A percentile compares a stretch with the other conserved stretches of the same genome.
Evolutionary conservation across 306 rosid genomes (phyloP).

Genomic region (Canavalia ensiformis): DNA sequence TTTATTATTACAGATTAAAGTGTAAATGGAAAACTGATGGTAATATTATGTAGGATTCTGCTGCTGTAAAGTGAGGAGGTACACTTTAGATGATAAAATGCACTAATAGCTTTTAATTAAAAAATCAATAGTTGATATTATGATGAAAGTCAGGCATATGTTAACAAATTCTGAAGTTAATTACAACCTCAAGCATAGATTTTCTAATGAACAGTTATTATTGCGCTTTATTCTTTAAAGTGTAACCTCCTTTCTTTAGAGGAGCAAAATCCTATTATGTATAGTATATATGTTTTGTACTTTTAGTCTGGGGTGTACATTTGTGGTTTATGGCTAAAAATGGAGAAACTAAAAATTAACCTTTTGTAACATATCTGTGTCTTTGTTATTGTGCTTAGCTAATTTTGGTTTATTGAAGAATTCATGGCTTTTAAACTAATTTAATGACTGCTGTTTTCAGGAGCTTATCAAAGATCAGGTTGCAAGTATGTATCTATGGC

Average conservation of each 20-base stretch:
- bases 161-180: too few relatives aligned
- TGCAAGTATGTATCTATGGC: constrained; percentile 95
- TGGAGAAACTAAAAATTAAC: neutral
- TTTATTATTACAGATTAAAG: constrained; percentile 16
- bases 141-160: too few relatives aligned
- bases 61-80: too few relatives aligned
- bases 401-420: constrained; percentile 35
- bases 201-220: too few relatives aligned
- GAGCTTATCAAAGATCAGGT: constrained; percentile 87
- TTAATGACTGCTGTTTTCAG: constrained; percentile 54
- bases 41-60: neutral
- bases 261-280: neutral
- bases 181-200: too few relatives aligned
- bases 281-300: constrained; percentile 2
- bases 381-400: constrained; percentile 18
- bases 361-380: constrained; percentile 7
- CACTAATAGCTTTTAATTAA: too few relatives aligned
- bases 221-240: too few relatives aligned
- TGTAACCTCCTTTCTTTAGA: too few relatives aligned
- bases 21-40: neutral
- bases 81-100: too few relatives aligned
- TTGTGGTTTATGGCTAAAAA: neutral
- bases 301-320: constrained; percentile 16
- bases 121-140: too few relatives aligned
- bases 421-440: constrained; percentile 40